Evolutionary conservation across 2,329 filamentous ascomycete species (phyloP).

Genomic region (Nannizzia gypsea): DNA sequence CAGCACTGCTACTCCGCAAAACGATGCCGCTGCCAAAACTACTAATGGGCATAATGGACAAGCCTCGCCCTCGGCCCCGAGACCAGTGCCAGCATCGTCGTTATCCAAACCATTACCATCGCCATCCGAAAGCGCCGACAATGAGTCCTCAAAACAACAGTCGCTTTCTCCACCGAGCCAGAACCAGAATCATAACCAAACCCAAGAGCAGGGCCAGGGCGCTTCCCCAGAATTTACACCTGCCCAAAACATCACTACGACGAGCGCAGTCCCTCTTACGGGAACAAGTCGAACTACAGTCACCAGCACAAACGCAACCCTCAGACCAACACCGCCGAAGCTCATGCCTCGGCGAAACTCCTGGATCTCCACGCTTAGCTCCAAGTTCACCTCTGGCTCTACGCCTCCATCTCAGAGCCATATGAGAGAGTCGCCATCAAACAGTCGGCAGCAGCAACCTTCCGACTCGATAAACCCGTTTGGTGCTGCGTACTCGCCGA

Average conservation of each 20-base stretch:
- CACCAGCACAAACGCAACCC: background rate
- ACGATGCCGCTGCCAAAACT: background rate
- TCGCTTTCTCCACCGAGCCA: background rate
- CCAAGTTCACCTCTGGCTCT: constrained; percentile 64
- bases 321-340: constrained; percentile 2
- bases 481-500: constrained; percentile 31
- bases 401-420: constrained; percentile 30
- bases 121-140: background rate
- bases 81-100: background rate
- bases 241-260: background rate
- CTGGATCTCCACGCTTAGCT: constrained; percentile 89
- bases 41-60: constrained; percentile 1
- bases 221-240: background rate
- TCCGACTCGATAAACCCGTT: constrained; percentile 32
- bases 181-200: background rate
- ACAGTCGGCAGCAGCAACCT: constrained; percentile 19
- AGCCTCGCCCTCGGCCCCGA: background rate
- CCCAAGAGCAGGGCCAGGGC: background rate
- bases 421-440: constrained; percentile 19
- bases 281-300: background rate
- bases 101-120: background rate
- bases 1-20: background rate
- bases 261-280: background rate
- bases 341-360: constrained; percentile 48
- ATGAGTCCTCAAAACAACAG: background rate